These are phyloP conservation scores for Monotropa hypopitys DNA, from an alignment of 179 eudicot species.

Conservation along the genomic window DNA sequence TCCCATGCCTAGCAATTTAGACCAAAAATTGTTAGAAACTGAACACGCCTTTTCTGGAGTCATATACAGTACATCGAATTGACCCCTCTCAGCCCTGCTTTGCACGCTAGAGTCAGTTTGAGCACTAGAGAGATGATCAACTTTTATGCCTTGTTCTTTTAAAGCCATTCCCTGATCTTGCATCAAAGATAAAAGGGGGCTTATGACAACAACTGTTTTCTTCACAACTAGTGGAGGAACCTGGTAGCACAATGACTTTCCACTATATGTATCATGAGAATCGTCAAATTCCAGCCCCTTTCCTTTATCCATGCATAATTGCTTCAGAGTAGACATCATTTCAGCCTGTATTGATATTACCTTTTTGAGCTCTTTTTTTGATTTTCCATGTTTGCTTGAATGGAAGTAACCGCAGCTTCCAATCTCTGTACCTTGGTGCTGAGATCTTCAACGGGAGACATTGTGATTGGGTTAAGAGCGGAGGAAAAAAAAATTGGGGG, in stretches of 20 bases:
- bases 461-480: no score
- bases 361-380: no score
- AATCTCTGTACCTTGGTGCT: no score
- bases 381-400: no score
- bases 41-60: conserved; percentile 77
- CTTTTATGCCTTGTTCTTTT: conserved; percentile 56
- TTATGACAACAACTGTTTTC: conserved; percentile 63
- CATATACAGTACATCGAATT: conserved; percentile 57
- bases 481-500: no score
- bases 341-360: no score
- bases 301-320: no score
- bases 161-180: conserved; percentile 95
- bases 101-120: conserved; percentile 48
- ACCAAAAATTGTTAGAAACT: conserved; percentile 64
- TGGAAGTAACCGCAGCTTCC: no score
- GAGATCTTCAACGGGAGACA: no score
- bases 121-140: conserved; percentile 61
- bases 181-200: conserved; percentile 80
- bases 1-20: conserved; percentile 43
- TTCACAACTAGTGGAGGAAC: conserved; percentile 62
- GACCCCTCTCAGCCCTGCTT: conserved; percentile 50
- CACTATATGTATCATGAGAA: no score
- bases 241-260: conserved; percentile 50
- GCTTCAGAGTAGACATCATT: no score
- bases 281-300: no score